Conservation (phyloP, 2,329 filamentous ascomycete species). For the Shiraia bambusicola region DNA sequence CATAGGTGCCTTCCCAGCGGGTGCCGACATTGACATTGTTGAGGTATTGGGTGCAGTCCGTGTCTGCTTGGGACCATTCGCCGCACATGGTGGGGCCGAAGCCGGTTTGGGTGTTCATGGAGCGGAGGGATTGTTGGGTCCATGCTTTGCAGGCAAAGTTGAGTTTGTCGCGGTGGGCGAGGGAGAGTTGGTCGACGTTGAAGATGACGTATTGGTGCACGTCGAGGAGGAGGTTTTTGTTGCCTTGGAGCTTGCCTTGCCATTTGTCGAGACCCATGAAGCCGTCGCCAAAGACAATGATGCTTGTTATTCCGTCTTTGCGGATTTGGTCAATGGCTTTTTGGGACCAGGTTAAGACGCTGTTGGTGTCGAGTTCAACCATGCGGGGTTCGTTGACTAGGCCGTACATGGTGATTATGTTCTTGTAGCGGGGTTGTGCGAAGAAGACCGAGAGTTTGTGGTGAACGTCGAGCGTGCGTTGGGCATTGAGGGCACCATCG, state of each 20-base stretch:
- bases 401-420: conserved; percentile 89
- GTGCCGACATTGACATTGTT: conserved; percentile 89
- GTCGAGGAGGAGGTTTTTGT: conserved; percentile 80
- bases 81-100: conserved; percentile 94
- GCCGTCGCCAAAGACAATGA: conserved; percentile 88
- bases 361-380: conserved; percentile 61
- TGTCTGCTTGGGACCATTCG: conserved; percentile 97
- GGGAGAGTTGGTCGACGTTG: conserved; percentile 81
- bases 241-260: conserved; percentile 76
- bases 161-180: conserved; percentile 80
- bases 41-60: conserved; percentile 83
- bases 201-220: conserved; percentile 99
- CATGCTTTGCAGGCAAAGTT: conserved; percentile 85
- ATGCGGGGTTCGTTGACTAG: conserved; percentile 93
- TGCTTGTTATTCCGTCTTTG: conserved; percentile 70
- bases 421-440: conserved; percentile 86
- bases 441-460: conserved; percentile 88
- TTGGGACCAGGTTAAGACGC: conserved; percentile 78
- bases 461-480: conserved; percentile 85
- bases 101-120: conserved; percentile 71
- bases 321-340: conserved; percentile 72
- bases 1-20: conserved; percentile 86
- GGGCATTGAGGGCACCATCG: conserved; percentile 72
- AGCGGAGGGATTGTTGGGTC: conserved; percentile 73
- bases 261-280: conserved; percentile 91